Base-by-base conservation (phyloP, 2,329 filamentous ascomycete genomes). In the Knoxdaviesia capensis region DNA sequence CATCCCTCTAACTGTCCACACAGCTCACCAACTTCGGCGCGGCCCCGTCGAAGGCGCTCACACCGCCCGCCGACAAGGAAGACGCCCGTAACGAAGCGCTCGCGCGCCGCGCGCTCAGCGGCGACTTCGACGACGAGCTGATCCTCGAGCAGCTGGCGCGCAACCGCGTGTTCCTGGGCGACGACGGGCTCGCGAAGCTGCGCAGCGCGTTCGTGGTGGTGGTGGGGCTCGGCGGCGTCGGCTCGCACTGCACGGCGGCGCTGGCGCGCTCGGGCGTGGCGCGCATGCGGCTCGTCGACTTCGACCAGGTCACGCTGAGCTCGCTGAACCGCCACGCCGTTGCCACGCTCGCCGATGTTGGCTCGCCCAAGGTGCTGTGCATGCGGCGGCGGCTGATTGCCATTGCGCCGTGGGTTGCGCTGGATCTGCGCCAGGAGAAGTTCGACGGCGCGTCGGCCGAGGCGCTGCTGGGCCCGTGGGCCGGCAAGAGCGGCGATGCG, bases 261-360 rank as follows among this genome's bases (percentile, higher is more conserved):
- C 74, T 98, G 31, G 80, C 85, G 5, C 78, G 90, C 31, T 94
- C 87, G 0, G 90, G 90, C 32, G 85, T 93, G 37, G 78, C 80
- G n/a, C 79, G 77, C 51, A 69, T 98, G 43, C 78, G 90, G 1
- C 71, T 98, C 34, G 76, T 98, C 50, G 90, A 98, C 59, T 98
- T 98, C 56, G 90, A 98, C 57, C 90, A 98, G 66, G 88, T 98
- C 33, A 93, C 87, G 0, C 67, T 98, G 38, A 93, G 84, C 48
- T 94, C 86, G 3, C 64, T 98, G 43, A 98, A 98, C 58, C 69
- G 90, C n/a, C 90, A 98, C 59, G 86, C 90, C 6, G 80, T 98
- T 1, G 90, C 90, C 5, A 96, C 88, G 0, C 67, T 96, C 6
- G 83, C 85, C 10, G 90, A 98, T 53, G 90, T 98, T 2, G 90